phyloP scores from a whole-genome alignment of 1,139 yeast species.

The Suhomyces bribrorum region DNA sequence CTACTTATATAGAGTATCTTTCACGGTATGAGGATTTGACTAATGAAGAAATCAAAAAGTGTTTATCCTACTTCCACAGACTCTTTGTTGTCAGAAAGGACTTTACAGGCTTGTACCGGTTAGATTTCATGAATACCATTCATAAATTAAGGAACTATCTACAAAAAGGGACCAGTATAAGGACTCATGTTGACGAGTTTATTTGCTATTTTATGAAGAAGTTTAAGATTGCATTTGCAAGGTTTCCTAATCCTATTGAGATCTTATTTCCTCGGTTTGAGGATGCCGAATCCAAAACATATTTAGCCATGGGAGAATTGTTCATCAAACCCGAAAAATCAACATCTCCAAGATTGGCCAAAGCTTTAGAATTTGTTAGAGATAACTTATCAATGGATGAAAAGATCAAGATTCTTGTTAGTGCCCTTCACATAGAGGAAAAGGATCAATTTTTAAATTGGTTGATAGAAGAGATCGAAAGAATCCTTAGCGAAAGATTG shows the following conservation, averaged over 20 bases:
- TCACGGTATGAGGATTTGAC: constrained; percentile 62
- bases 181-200: constrained; percentile 67
- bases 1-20: constrained; percentile 54
- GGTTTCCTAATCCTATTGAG: constrained; percentile 67
- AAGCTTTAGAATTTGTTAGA: constrained; percentile 40
- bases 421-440: constrained; percentile 50
- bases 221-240: constrained; percentile 49
- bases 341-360: constrained; percentile 30
- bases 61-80: constrained; percentile 71
- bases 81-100: constrained; percentile 63
- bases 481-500: constrained; percentile 26
- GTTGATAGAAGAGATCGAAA: constrained; percentile 42
- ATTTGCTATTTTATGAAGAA: constrained; percentile 66
- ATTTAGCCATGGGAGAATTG: constrained; percentile 55
- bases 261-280: constrained; percentile 65
- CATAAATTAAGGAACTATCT: constrained; percentile 34
- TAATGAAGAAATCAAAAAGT: constrained; percentile 60
- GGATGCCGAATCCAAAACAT: constrained; percentile 39
- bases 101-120: constrained; percentile 61
- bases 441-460: constrained; percentile 43
- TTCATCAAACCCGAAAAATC: constrained; percentile 24
- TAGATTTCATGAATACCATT: constrained; percentile 65
- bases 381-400: constrained; percentile 35
- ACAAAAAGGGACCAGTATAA: constrained; percentile 39
- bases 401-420: constrained; percentile 48